Percentiles rank a stretch among this genome's conserved stretches.
Conservation (phyloP, 495 filamentous ascomycete genomes). For the Schizothecium vesticola region DNA sequence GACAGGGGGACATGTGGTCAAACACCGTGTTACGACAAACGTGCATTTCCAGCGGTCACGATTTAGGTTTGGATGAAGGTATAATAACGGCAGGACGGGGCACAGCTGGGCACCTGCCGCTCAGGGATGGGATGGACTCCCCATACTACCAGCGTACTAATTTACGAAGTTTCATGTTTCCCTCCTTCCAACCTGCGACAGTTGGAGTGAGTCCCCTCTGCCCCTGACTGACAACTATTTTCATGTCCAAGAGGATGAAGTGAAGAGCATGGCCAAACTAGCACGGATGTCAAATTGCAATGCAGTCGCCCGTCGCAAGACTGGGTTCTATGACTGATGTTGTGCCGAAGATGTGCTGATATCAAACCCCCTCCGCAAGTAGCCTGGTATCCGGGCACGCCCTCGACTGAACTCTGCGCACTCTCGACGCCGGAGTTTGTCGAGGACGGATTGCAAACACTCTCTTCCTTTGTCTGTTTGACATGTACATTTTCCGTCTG, state of each 20-base stretch:
- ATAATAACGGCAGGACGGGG: slow-evolving; percentile 2
- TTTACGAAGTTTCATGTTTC: not conserved
- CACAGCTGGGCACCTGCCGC: slow-evolving; percentile 6
- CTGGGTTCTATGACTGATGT: slow-evolving; percentile 65
- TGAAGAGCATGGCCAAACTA: slow-evolving; percentile 28
- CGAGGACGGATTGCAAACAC: slow-evolving; percentile 32
- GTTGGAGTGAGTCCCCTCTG: not conserved
- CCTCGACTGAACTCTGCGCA: slow-evolving; percentile 14
- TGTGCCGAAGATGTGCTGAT: slow-evolving; percentile 82
- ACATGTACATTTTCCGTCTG: not conserved
- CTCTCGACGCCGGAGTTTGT: slow-evolving; percentile 13
- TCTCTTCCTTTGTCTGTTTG: not conserved
- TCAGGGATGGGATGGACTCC: not conserved
- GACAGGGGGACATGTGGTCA: not conserved
- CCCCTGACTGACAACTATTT: not conserved
- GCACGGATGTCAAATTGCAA: slow-evolving; percentile 99
- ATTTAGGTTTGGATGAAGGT: not conserved
- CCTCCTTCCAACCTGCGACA: not conserved
- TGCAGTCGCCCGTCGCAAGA: slow-evolving; percentile 50
- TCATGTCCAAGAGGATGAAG: not conserved
- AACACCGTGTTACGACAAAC: slow-evolving; percentile 1
- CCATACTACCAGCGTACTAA: slow-evolving; percentile 6
- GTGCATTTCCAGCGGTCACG: slow-evolving; percentile 9
- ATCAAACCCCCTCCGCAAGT: slow-evolving; percentile 35
- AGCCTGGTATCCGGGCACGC: slow-evolving; percentile 39